phyloP scores from a whole-genome alignment of 139 green algal genomes.

The Chlamydomonas schloesseri region DNA sequence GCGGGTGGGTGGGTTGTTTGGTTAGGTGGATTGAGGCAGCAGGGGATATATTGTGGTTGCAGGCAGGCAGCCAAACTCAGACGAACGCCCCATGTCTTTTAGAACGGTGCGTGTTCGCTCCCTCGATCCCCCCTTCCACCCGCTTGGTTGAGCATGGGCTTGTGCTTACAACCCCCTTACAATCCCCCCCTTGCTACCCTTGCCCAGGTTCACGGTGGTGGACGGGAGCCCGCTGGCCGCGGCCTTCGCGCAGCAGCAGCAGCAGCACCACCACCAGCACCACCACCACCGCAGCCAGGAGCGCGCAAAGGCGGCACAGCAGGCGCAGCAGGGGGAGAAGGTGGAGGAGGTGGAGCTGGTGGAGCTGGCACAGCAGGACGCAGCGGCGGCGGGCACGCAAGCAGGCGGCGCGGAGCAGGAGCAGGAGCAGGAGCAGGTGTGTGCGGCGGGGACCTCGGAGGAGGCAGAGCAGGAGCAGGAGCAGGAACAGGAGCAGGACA shows the following conservation, averaged over 20 bases:
- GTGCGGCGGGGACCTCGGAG: no score
- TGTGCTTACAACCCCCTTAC: background rate
- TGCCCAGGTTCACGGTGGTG: background rate
- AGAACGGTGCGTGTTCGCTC: no score
- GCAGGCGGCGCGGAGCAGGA: no score
- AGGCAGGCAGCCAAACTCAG: no score
- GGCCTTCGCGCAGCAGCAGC: background rate
- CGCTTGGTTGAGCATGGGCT: background rate
- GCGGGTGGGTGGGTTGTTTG: background rate
- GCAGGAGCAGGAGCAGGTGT: background rate
- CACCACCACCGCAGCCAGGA: background rate
- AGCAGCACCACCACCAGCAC: background rate
- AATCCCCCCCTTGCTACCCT: background rate
- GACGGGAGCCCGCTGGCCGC: conserved; percentile 9
- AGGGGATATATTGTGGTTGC: no score
- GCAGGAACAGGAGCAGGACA: no score
- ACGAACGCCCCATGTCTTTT: no score
- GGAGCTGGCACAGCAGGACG: background rate
- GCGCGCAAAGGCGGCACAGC: no score
- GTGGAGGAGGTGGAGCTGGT: background rate
- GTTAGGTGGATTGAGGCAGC: background rate
- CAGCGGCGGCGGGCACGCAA: no score
- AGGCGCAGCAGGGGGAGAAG: background rate
- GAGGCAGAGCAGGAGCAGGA: no score
- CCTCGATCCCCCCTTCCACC: no score